Evolutionary conservation across 805 yeast species (phyloP).

Genomic region (Ogataea nitratoaversa): DNA sequence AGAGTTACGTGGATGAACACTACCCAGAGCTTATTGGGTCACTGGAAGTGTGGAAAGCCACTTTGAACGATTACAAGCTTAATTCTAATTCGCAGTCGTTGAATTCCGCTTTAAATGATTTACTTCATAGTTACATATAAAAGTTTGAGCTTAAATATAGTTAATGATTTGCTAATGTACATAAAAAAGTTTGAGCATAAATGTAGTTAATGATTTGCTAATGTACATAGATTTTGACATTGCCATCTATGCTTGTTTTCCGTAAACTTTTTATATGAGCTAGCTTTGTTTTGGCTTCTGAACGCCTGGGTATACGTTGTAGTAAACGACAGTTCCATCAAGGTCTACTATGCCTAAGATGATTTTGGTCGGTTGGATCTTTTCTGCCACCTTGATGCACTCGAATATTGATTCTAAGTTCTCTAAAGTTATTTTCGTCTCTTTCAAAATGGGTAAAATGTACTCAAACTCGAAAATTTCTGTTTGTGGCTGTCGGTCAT

Average conservation of each 20-base stretch:
- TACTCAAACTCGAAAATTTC: too few species aligned
- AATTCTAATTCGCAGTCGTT: background rate
- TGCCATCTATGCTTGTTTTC: too few species aligned
- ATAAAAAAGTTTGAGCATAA: background rate
- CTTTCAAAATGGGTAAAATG: slow-evolving; percentile 35
- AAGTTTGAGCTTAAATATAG: too few species aligned
- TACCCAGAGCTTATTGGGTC: slow-evolving; percentile 27
- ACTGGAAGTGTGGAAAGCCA: background rate
- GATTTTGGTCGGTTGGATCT: slow-evolving; percentile 39
- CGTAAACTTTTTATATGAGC: too few species aligned
- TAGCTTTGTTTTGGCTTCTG: slow-evolving; percentile 46
- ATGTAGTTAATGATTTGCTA: too few species aligned
- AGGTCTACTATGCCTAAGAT: slow-evolving; percentile 53
- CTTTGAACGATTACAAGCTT: background rate
- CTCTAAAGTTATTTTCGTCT: slow-evolving; percentile 32
- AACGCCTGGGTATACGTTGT: slow-evolving; percentile 62
- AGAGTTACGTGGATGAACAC: slow-evolving; percentile 30
- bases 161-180: background rate
- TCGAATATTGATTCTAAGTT: slow-evolving; percentile 39
- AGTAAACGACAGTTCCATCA: slow-evolving; percentile 71
- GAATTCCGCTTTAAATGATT: slow-evolving; percentile 4
- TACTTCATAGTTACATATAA: slow-evolving; percentile 2
- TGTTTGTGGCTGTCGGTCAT: too few species aligned
- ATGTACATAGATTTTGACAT: background rate
- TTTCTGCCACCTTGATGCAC: slow-evolving; percentile 12